These are phyloP conservation scores for Nannochloris sp. DNA, from an alignment of 139 green algal species.

Conservation along the genomic window DNA sequence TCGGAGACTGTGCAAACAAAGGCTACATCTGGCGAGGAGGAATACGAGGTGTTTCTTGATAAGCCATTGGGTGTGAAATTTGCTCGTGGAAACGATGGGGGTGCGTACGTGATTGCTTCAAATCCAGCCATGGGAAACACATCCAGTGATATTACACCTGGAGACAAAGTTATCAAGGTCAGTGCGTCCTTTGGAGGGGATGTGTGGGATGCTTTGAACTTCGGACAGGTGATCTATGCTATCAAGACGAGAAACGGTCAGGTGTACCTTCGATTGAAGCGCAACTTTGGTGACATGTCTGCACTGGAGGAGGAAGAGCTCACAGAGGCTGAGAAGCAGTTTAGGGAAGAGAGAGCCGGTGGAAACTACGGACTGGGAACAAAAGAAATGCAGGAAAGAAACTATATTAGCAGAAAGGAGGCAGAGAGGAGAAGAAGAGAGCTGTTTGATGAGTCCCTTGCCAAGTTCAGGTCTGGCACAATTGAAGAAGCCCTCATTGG, in stretches of 20 bases:
- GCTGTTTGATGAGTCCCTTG: constrained; percentile 82
- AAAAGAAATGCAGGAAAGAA: constrained; percentile 77
- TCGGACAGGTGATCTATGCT: constrained; percentile 94
- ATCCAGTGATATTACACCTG: constrained; percentile 36
- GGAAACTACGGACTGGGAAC: constrained; percentile 93
- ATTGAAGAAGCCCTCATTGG: constrained; percentile 79
- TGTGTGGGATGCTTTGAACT: constrained; percentile 91
- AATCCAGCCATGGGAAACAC: constrained; percentile 61
- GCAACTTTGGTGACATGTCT: constrained; percentile 73
- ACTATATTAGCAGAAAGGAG: constrained; percentile 84
- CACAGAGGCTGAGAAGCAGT: constrained; percentile 51
- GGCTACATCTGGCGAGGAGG: constrained; percentile 9
- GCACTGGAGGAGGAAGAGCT: constrained; percentile 57
- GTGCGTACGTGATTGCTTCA: constrained; percentile 64
- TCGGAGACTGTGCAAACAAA: constrained; percentile 1
- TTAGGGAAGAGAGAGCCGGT: constrained; percentile 66
- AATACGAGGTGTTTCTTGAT: constrained; percentile 44
- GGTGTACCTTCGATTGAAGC: constrained; percentile 86
- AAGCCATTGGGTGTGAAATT: constrained; percentile 93
- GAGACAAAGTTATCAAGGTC: constrained; percentile 85
- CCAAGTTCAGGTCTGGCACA: constrained; percentile 68
- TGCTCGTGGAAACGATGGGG: constrained; percentile 78
- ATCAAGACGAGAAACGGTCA: constrained; percentile 90
- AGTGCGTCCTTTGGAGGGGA: constrained; percentile 92
- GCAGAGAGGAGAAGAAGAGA: constrained; percentile 67